phyloP scores from a whole-genome alignment of 768 basidiomycete species.

The Gymnopilus junonius region DNA sequence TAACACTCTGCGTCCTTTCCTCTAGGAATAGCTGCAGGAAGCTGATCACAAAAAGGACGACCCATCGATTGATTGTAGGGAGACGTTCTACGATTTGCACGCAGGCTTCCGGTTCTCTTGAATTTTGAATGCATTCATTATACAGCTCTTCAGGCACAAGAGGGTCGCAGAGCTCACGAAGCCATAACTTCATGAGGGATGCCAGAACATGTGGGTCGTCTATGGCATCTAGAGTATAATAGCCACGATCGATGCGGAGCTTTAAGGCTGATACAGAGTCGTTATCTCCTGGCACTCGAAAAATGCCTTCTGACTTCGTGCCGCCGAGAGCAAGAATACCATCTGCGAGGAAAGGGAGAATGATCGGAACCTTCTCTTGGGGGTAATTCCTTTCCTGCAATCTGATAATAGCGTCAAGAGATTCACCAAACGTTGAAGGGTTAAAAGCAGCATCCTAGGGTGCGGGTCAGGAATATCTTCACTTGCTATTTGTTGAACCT shows the following conservation, averaged over 20 bases:
- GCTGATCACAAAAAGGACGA: constrained; percentile 86
- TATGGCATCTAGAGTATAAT: constrained; percentile 87
- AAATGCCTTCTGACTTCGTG: constrained; percentile 86
- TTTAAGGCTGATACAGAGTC: constrained; percentile 90
- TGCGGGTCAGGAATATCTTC: constrained; percentile 11
- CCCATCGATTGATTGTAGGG: constrained; percentile 85
- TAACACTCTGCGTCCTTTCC: constrained; percentile 68
- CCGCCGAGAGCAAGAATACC: constrained; percentile 91
- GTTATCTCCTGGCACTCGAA: constrained; percentile 89
- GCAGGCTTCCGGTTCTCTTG: constrained; percentile 70
- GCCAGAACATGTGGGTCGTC: constrained; percentile 92
- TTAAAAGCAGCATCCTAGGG: constrained; percentile 89
- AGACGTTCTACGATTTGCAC: constrained; percentile 76
- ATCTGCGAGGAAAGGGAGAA: constrained; percentile 92
- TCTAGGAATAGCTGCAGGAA: constrained; percentile 90
- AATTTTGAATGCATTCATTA: constrained; percentile 81
- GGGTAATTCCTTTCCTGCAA: constrained; percentile 89
- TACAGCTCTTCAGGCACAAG: constrained; percentile 90
- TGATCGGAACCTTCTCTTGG: constrained; percentile 83
- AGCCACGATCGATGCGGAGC: constrained; percentile 87
- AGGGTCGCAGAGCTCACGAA: constrained; percentile 91
- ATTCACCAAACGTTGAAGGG: constrained; percentile 92
- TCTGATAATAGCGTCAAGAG: constrained; percentile 80
- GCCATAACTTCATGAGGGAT: constrained; percentile 91
- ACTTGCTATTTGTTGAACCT: constrained; percentile 26